Evolutionary conservation across 257 asterid species (phyloP).

Genomic region (Capsicum rhomboideum): DNA sequence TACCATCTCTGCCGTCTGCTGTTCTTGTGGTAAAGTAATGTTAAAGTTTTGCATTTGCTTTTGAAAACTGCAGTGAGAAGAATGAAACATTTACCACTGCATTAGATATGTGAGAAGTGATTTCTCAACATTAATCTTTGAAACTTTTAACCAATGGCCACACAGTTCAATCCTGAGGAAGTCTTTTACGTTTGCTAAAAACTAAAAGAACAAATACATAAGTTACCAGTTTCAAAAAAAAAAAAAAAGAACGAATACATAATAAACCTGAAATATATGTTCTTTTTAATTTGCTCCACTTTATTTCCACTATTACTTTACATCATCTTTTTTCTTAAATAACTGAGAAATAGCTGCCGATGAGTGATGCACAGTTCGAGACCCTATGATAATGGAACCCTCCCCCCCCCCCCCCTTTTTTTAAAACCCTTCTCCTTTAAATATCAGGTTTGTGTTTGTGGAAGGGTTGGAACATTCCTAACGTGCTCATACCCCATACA

Average conservation of each 20-base stretch:
- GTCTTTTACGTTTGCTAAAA: neutral
- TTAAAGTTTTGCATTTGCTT: neutral
- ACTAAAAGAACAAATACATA: neutral
- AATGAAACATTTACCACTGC: neutral
- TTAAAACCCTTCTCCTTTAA: neutral
- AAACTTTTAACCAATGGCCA: neutral
- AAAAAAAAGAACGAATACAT: neutral
- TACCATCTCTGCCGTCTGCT: neutral
- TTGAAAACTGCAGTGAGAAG: neutral
- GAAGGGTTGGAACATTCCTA: neutral
- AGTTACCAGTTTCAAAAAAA: too few species aligned
- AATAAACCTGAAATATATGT: neutral
- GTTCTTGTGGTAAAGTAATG: neutral
- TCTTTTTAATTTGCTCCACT: neutral
- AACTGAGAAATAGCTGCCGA: neutral
- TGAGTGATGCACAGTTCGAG: neutral
- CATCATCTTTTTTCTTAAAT: neutral
- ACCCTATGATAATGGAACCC: neutral
- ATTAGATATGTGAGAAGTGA: neutral
- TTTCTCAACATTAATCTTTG: neutral
- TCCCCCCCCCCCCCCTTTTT: neutral
- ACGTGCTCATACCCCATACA: neutral
- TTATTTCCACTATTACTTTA: neutral
- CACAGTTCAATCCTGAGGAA: neutral
- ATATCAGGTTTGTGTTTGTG: neutral